A percentile compares a stretch with the other conserved stretches of the same genome.
These are phyloP conservation scores for Coprinopsis cinerea DNA, from an alignment of 768 basidiomycete genomes.

Conservation along the genomic window DNA sequence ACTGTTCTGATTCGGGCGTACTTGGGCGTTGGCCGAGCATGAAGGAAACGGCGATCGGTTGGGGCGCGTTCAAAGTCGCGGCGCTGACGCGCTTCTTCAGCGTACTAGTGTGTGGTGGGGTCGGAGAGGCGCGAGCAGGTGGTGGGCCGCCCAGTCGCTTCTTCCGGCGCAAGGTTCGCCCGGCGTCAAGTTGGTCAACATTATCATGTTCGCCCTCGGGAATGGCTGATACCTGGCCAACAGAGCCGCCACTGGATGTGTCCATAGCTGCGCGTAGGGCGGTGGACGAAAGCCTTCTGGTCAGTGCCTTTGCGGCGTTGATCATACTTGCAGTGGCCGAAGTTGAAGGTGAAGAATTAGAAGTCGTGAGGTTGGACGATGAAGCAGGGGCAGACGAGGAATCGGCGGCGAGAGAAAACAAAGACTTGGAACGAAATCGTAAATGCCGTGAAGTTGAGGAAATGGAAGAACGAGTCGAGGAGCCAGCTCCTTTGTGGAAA, in stretches of 20 bases:
- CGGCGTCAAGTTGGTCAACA: background rate
- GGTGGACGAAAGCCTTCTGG: background rate
- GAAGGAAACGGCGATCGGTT: slow-evolving; percentile 1
- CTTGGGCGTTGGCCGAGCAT: background rate
- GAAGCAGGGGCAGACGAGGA: background rate
- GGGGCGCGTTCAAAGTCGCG: background rate
- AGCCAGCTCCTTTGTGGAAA: slow-evolving; percentile 5
- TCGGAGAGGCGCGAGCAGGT: background rate
- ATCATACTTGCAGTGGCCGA: slow-evolving; percentile 2
- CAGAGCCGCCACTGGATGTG: background rate
- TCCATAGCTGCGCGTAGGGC: background rate
- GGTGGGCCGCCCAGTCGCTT: background rate
- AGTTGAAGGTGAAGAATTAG: background rate
- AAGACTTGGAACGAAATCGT: slow-evolving; percentile 3
- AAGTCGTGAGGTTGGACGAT: background rate
- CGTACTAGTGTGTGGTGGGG: background rate
- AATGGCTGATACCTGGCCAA: background rate
- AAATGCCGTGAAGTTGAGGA: slow-evolving; percentile 3
- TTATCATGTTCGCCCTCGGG: background rate
- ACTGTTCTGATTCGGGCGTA: background rate
- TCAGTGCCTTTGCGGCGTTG: slow-evolving; percentile 1
- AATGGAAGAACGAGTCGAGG: background rate
- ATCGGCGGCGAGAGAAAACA: background rate
- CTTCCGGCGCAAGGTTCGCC: background rate
- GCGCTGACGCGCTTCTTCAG: background rate